A percentile compares a stretch with the other conserved stretches of the same genome.
Conservation (phyloP, 176 grass and related monocot genomes). For the Carex cristatella region DNA sequence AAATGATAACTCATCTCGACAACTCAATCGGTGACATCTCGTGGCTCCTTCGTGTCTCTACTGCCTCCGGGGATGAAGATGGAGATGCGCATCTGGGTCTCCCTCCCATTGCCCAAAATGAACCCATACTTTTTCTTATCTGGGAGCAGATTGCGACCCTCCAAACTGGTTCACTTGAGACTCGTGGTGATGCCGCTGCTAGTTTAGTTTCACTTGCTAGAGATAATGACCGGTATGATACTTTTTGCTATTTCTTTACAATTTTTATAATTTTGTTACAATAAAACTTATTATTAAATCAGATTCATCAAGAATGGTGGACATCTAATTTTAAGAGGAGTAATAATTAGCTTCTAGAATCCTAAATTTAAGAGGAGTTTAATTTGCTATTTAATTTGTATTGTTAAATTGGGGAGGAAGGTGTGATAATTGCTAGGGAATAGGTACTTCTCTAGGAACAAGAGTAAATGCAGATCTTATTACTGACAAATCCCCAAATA, state of each 20-base stretch:
- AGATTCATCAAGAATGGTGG: not conserved
- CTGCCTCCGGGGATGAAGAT: constrained; percentile 54
- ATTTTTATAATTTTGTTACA: not conserved
- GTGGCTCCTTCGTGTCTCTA: constrained; percentile 90
- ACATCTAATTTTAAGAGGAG: not conserved
- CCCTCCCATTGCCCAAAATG: constrained; percentile 96
- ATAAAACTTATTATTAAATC: not conserved
- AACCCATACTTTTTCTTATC: constrained; percentile 97
- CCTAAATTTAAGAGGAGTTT: not conserved
- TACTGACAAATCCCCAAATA: not conserved
- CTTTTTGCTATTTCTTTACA: not conserved
- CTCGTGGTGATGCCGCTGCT: constrained; percentile 79
- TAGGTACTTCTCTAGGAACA: not conserved
- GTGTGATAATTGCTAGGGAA: not conserved
- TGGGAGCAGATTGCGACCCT: constrained; percentile 97
- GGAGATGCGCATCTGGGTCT: constrained; percentile 72
- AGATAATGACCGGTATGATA: constrained; percentile 53
- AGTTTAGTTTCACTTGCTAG: constrained; percentile 85
- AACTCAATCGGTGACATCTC: constrained; percentile 90
- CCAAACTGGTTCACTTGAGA: constrained; percentile 75
- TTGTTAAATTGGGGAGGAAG: not conserved
- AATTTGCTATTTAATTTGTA: not conserved
- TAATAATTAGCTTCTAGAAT: not conserved
- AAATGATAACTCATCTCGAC: constrained; percentile 80
- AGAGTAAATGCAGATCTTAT: not conserved